Evolutionary conservation across 176 grass and related monocot species (phyloP).

Genomic region (Oryza punctata): DNA sequence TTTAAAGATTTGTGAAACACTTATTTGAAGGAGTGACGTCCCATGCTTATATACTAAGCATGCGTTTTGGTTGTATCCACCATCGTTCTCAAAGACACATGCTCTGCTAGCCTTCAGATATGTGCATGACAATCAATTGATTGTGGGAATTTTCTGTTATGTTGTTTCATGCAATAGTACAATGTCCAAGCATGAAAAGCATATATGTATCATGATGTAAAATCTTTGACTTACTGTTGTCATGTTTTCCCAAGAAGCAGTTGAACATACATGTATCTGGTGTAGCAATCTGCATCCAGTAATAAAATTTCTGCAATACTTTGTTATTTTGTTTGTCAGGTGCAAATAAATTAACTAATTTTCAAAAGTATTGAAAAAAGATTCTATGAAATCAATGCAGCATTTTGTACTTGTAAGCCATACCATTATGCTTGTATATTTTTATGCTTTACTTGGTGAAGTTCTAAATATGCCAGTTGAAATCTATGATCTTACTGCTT

Average conservation of each 20-base stretch:
- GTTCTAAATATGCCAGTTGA: not conserved
- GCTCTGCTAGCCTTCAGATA: not conserved
- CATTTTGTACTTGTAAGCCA: not conserved
- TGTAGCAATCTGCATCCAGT: not conserved
- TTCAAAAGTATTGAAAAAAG: not conserved
- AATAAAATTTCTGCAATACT: not conserved
- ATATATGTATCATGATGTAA: not conserved
- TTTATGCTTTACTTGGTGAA: not conserved
- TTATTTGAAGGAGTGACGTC: not conserved
- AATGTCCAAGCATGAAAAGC: not conserved
- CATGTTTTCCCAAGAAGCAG: slow-evolving; percentile 9
- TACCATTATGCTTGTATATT: not conserved
- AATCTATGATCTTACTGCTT: not conserved
- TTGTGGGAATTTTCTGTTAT: not conserved
- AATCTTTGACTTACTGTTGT: not conserved
- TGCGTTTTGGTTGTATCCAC: not conserved
- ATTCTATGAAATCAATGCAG: slow-evolving; percentile 18
- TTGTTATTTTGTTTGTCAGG: slow-evolving; percentile 10
- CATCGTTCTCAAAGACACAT: not conserved
- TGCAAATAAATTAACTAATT: not conserved
- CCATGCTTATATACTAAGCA: not conserved
- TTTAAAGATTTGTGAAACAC: not conserved
- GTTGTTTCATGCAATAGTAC: not conserved
- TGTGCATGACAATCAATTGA: slow-evolving; percentile 2
- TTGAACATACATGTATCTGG: not conserved